These are phyloP conservation scores for Colletotrichum salicis DNA, from an alignment of 2,329 filamentous ascomycete species.

Conservation along the genomic window DNA sequence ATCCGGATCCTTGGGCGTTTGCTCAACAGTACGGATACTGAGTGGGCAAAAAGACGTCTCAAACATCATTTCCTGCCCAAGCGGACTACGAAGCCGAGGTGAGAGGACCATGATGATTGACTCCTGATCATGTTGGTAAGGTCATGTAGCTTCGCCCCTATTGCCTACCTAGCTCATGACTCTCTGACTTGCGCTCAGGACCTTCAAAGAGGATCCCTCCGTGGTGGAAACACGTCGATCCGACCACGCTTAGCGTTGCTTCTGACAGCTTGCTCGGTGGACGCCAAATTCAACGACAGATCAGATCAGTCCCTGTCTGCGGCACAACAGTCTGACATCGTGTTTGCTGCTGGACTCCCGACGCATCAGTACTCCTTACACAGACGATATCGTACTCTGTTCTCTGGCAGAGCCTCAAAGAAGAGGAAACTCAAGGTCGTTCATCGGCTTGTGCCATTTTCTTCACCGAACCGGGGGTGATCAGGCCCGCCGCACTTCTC, in stretches of 20 bases:
- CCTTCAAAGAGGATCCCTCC: not conserved
- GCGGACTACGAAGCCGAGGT: conserved; percentile 4
- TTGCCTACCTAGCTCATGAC: not conserved
- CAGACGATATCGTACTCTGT: no score
- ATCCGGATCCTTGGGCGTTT: not conserved
- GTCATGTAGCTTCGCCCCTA: not conserved
- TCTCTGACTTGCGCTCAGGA: conserved; percentile 1
- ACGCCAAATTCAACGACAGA: conserved; percentile 18
- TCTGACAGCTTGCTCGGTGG: conserved; percentile 1
- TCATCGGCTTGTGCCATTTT: conserved; percentile 22
- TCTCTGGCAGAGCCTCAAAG: not conserved
- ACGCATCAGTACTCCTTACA: not conserved
- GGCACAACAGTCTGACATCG: not conserved
- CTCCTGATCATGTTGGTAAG: not conserved
- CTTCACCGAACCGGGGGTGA: conserved; percentile 18
- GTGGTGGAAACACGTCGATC: conserved; percentile 1
- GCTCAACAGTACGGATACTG: not conserved
- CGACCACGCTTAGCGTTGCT: conserved; percentile 6
- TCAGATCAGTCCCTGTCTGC: not conserved
- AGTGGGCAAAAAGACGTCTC: not conserved
- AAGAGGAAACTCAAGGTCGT: not conserved
- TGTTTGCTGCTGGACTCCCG: not conserved
- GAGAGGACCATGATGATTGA: conserved; percentile 14
- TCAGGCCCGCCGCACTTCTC: not conserved
- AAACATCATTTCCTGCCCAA: not conserved